Conservation (phyloP, 1,284 basidiomycete species). For the Clitocybe nebularis region DNA sequence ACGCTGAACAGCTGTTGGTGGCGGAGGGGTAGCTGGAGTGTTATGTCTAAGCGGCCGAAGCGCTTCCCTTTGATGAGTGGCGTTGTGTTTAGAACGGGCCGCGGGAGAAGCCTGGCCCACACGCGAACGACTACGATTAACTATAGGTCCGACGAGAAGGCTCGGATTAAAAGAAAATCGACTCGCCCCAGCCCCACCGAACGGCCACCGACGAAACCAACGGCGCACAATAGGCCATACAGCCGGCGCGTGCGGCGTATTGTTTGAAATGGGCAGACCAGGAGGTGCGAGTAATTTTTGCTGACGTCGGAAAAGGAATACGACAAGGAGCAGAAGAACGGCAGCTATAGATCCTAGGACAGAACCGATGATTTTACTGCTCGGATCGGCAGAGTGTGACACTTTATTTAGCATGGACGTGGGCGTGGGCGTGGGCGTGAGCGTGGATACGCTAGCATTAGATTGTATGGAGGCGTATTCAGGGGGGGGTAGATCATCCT, state of each 20-base stretch:
- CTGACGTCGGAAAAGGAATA: conserved; percentile 21
- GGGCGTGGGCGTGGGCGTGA: no score
- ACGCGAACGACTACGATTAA: conserved; percentile 11
- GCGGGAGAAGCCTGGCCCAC: conserved; percentile 10
- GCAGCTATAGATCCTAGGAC: conserved; percentile 22
- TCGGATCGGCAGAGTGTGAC: conserved; percentile 1
- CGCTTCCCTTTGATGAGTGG: not conserved
- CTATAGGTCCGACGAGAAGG: conserved; percentile 19
- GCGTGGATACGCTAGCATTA: no score
- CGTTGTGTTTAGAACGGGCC: not conserved
- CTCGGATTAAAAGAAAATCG: conserved; percentile 25
- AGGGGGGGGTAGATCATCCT: conserved; percentile 2
- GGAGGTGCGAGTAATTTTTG: conserved; percentile 8
- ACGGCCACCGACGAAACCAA: conserved; percentile 3
- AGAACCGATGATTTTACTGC: conserved; percentile 23
- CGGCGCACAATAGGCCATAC: not conserved
- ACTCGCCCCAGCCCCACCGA: conserved; percentile 4
- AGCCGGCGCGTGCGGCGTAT: not conserved
- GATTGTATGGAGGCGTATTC: not conserved
- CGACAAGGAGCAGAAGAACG: conserved; percentile 20
- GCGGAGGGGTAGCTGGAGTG: conserved; percentile 3
- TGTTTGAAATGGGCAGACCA: conserved; percentile 2
- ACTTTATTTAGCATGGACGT: no score
- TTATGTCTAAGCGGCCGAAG: not conserved
- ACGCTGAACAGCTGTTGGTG: conserved; percentile 9